These are phyloP conservation scores for Fusarium proliferatum DNA, from an alignment of 2,329 filamentous ascomycete genomes.

Conservation along the genomic window DNA sequence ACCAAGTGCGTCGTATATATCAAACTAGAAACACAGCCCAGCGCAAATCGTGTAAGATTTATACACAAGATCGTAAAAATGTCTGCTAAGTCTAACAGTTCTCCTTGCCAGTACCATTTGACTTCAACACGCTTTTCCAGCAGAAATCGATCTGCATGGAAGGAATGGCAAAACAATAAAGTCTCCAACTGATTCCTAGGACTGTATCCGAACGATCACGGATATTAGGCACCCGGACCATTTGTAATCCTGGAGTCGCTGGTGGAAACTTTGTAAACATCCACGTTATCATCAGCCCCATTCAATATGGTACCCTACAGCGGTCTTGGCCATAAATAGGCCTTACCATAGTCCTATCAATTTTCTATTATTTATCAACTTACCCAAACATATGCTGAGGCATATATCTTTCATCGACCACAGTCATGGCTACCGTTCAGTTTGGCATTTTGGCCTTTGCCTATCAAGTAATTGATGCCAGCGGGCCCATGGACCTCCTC, in stretches of 20 bases:
- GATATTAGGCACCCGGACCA: not conserved
- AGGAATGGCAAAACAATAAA: no score
- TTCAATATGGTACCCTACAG: fast-evolving
- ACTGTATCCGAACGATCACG: not conserved
- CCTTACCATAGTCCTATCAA: no score
- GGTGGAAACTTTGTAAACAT: not conserved
- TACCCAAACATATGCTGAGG: fast-evolving
- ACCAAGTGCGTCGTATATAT: no score
- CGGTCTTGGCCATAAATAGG: not conserved
- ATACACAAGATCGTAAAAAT: no score
- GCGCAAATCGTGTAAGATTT: no score
- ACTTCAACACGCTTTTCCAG: no score
- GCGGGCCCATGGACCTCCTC: not conserved
- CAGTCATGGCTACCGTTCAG: not conserved
- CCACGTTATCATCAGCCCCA: not conserved
- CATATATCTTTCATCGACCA: fast-evolving
- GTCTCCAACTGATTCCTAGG: no score
- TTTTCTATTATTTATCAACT: fast-evolving
- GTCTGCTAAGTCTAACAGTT: no score
- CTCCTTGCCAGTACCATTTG: no score
- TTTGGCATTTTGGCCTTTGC: not conserved
- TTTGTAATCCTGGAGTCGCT: not conserved
- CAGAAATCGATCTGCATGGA: fast-evolving
- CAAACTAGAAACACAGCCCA: no score
- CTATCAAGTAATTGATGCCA: not conserved